Conservation (phyloP, 2,329 filamentous ascomycete genomes). For the Ceratocystis albifundus region DNA sequence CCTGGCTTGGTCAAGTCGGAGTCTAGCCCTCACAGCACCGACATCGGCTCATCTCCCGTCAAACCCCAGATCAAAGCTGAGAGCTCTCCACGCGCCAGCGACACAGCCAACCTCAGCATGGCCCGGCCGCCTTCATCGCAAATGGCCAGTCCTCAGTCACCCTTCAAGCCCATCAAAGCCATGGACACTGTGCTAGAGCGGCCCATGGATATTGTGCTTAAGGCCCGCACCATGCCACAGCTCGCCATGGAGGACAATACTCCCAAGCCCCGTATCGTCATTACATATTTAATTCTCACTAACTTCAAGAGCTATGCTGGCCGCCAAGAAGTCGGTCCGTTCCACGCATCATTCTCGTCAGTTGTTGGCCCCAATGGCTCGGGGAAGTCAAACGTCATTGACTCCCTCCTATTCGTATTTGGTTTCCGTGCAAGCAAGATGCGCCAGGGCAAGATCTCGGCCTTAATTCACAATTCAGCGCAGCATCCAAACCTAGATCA, state of each 20-base stretch:
- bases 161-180: constrained; percentile 60
- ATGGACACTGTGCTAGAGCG: constrained; percentile 70
- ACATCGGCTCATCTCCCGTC: constrained; percentile 11
- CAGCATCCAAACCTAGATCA: constrained; percentile 71
- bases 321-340: constrained; percentile 86
- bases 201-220: constrained; percentile 87
- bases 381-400: constrained; percentile 97
- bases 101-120: constrained; percentile 47
- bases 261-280: constrained; percentile 78
- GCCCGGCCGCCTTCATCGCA: constrained; percentile 37
- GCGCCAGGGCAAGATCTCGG: constrained; percentile 96
- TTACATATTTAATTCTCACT: constrained; percentile 79
- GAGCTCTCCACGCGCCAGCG: constrained; percentile 1
- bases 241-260: constrained; percentile 60
- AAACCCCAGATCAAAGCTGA: constrained; percentile 19
- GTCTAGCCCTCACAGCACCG: constrained; percentile 9
- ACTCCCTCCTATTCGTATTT: constrained; percentile 96
- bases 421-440: constrained; percentile 98
- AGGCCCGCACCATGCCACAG: constrained; percentile 61
- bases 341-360: constrained; percentile 93
- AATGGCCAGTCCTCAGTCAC: constrained; percentile 36
- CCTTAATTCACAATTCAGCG: constrained; percentile 93
- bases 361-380: constrained; percentile 97
- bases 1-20: constrained; percentile 14
- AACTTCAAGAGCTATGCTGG: constrained; percentile 99